Evolutionary conservation across 2,329 filamentous ascomycete species (phyloP).

Genomic region (Graphilbum ipis-grandicollis): DNA sequence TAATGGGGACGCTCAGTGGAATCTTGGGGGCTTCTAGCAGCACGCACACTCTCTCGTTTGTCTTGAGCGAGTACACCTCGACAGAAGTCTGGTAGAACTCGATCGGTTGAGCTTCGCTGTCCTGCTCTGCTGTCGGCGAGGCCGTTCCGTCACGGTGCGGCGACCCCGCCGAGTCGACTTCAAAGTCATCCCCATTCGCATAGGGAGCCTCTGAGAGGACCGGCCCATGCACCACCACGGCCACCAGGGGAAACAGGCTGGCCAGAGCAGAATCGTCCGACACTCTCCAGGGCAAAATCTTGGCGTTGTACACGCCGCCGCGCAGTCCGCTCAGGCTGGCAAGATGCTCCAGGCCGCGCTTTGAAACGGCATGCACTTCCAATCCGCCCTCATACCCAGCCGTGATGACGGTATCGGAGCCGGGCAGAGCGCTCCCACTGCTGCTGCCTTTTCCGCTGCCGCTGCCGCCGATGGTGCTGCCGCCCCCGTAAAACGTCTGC

Average conservation of each 20-base stretch:
- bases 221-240: conserved; percentile 65
- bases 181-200: no score
- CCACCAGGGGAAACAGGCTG: conserved; percentile 54
- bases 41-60: conserved; percentile 52
- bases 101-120: no score
- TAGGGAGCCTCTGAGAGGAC: conserved; percentile 27
- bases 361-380: conserved; percentile 57
- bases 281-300: conserved; percentile 56
- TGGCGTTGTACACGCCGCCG: conserved; percentile 67
- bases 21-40: conserved; percentile 54
- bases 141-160: no score
- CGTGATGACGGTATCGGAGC: conserved; percentile 48
- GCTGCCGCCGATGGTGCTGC: no score
- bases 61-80: conserved; percentile 72
- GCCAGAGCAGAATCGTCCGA: conserved; percentile 29
- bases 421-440: no score
- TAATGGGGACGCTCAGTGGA: conserved; percentile 37
- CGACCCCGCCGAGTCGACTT: no score
- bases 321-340: conserved; percentile 59
- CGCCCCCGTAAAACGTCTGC: conserved; percentile 19
- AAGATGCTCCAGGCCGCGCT: conserved; percentile 51
- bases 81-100: conserved; percentile 71
- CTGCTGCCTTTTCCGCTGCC: no score
- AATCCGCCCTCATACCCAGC: conserved; percentile 68
- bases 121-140: no score